Evolutionary conservation across 2,329 filamentous ascomycete genomes (phyloP).

Genomic region (Colletotrichum musae): DNA sequence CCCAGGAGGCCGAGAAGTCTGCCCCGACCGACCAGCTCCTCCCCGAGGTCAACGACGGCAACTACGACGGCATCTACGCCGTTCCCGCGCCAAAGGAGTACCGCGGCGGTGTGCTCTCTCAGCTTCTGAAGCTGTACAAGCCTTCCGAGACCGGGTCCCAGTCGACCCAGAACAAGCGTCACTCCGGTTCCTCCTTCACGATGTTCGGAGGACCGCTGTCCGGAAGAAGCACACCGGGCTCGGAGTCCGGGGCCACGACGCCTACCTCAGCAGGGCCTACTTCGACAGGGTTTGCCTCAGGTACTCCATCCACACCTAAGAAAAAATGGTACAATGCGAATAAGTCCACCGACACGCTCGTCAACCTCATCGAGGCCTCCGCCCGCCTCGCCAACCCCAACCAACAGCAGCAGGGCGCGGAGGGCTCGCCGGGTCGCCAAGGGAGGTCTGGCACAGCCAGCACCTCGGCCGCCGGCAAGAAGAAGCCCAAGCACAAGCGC

Average conservation of each 20-base stretch:
- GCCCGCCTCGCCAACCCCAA: conserved; percentile 56
- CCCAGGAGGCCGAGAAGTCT: conserved; percentile 16
- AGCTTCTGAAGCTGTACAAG: conserved; percentile 63
- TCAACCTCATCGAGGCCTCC: conserved; percentile 63
- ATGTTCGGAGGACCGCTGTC: conserved; percentile 53
- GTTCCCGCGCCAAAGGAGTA: conserved; percentile 58
- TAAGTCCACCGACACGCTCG: conserved; percentile 61
- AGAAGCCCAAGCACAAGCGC: conserved; percentile 54
- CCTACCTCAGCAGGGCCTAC: conserved; percentile 51
- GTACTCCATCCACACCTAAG: conserved; percentile 47
- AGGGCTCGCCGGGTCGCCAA: conserved; percentile 34
- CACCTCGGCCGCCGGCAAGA: conserved; percentile 44
- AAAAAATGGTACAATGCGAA: conserved; percentile 66
- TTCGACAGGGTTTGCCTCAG: conserved; percentile 56
- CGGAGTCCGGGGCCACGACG: conserved; percentile 52
- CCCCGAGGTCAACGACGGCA: conserved; percentile 55
- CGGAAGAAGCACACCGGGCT: conserved; percentile 50
- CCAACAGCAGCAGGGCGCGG: conserved; percentile 41
- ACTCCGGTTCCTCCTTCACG: conserved; percentile 47
- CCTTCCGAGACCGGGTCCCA: conserved; percentile 49
- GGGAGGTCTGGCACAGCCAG: conserved; percentile 20
- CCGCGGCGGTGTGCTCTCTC: conserved; percentile 61
- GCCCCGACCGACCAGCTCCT: conserved; percentile 29
- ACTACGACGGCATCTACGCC: conserved; percentile 58
- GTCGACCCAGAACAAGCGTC: conserved; percentile 43